phyloP scores from a whole-genome alignment of 345 rosid genomes.

The Brassica napus region Da-Ae NC_063452.1:62967501-62968000 shows the following conservation, averaged over 20 bases:
- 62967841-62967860: neutral
- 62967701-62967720: neutral
- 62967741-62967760: neutral
- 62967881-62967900: neutral
- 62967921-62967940: neutral
- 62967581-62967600: neutral
- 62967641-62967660: too few relatives aligned
- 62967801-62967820: neutral
- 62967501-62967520: neutral
- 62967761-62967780: neutral
- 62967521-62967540: neutral
- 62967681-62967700: neutral
- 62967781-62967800: slow-evolving; percentile 3
- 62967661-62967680: neutral
- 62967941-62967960: neutral
- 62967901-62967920: neutral
- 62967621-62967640: neutral
- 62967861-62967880: slow-evolving; percentile 22
- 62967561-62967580: neutral
- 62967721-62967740: neutral
- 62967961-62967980: neutral
- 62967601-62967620: neutral
- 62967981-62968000: slow-evolving; percentile 50
- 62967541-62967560: neutral
- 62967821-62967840: neutral